Evolutionary conservation across 441 rosid species (phyloP).

Genomic region (Biscutella laevigata): DNA sequence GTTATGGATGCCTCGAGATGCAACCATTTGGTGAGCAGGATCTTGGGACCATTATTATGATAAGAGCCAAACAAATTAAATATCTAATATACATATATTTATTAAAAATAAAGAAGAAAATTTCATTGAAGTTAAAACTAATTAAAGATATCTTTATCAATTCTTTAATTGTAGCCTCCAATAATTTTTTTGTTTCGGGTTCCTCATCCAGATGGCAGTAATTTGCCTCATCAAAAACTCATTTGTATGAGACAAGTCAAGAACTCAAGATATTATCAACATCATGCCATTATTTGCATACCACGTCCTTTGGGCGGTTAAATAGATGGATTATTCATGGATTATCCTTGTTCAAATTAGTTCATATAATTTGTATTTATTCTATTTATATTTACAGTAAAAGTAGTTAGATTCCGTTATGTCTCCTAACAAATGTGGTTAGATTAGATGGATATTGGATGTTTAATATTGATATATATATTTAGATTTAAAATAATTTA

Average conservation of each 20-base stretch:
- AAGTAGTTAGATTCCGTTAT: too few species aligned
- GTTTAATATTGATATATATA: too few species aligned
- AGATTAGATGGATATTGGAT: too few species aligned
- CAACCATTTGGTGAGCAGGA: conserved; percentile 20
- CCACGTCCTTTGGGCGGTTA: too few species aligned
- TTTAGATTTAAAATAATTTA: too few species aligned
- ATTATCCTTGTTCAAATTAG: too few species aligned
- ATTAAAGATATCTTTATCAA: conserved; percentile 18
- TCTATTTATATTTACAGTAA: too few species aligned
- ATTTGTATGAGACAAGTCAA: not conserved
- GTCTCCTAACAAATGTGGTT: too few species aligned
- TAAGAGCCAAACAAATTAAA: conserved; percentile 23
- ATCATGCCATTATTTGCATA: conserved; percentile 9
- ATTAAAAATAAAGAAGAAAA: too few species aligned
- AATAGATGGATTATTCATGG: too few species aligned
- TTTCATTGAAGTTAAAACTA: not conserved
- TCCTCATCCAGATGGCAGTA: conserved; percentile 16
- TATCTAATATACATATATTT: too few species aligned
- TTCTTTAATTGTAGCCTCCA: conserved; percentile 21
- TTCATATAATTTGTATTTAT: too few species aligned
- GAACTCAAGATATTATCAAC: conserved; percentile 9
- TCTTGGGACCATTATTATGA: conserved; percentile 25
- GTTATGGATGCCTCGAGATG: conserved; percentile 22
- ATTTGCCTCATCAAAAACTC: conserved; percentile 10
- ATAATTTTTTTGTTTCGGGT: conserved; percentile 16